Conservation (phyloP, 805 yeast species). For the Candida pini region DNA sequence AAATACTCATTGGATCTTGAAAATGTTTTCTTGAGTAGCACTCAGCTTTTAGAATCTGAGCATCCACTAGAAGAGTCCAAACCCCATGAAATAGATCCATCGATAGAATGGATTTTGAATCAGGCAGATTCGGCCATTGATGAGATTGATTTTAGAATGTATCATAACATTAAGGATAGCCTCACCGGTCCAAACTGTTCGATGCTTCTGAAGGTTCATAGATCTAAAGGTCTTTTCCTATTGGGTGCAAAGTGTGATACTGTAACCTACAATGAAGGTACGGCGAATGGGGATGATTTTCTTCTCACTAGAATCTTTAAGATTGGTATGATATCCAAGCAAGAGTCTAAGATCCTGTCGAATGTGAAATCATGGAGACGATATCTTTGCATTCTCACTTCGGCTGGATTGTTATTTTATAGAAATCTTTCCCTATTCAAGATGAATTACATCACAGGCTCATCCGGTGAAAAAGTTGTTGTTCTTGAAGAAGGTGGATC, state of each 20-base stretch:
- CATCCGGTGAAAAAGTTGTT: slow-evolving; percentile 14
- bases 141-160: slow-evolving; percentile 12
- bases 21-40: slow-evolving; percentile 21
- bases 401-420: slow-evolving; percentile 43
- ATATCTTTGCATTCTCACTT: slow-evolving; percentile 43
- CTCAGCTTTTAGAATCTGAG: background rate
- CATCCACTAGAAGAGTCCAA: background rate
- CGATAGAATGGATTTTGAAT: slow-evolving; percentile 8
- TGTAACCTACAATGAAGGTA: slow-evolving; percentile 6
- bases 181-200: slow-evolving; percentile 14
- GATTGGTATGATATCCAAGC: slow-evolving; percentile 34
- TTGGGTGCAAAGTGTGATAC: slow-evolving; percentile 11
- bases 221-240: slow-evolving; percentile 21
- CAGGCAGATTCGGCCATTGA: slow-evolving; percentile 8
- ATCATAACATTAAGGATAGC: slow-evolving; percentile 10
- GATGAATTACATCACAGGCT: slow-evolving; percentile 20
- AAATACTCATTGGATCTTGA: slow-evolving; percentile 6
- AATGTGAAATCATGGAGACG: slow-evolving; percentile 35
- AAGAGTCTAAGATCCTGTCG: slow-evolving; percentile 31
- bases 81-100: slow-evolving; percentile 2
- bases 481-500: slow-evolving; percentile 23
- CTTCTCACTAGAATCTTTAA: slow-evolving; percentile 33
- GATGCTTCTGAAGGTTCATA: slow-evolving; percentile 23
- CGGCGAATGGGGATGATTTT: slow-evolving; percentile 15
- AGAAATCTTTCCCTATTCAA: slow-evolving; percentile 33